Base-by-base conservation (phyloP, 306 rosid genomes). In the Crotalaria pallida region DNA sequence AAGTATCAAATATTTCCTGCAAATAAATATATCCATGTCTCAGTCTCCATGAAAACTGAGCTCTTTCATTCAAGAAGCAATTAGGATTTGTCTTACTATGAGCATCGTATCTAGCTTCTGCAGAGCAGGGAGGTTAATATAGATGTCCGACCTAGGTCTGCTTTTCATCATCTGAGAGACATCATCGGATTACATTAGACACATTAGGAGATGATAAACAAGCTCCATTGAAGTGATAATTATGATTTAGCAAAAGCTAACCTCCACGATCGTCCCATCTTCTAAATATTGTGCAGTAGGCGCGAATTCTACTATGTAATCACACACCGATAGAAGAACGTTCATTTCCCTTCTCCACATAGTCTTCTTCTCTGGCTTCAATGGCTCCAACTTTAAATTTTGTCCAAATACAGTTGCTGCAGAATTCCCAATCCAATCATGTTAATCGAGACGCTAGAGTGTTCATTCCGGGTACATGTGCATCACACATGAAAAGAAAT, bases 331-430 rank as follows among this genome's bases (percentile, higher is more conserved):
- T 49, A 94, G 52, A 55, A 94, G 89, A 63, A 96, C 91, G 52
- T 79, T 78, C 99, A 94, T 91, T 78, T 94, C 99, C 80, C 97
- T 94, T 81, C 78, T 94, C 99, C 99, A 94, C 92, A 88, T 77
- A 26, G 87, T 88, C 76, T 89, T 94, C 85, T 94, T 94, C 80
- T 91, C 97, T 1, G 86, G 72, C 34, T 84, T 85, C 80, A 91
- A 48, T 4, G 99, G 99, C 84, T 87, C 99, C 75, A 94, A 56
- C 84, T 89, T 91, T 71, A 89, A 80, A 74, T 78, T 91, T 66
- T 88, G 97, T n/a, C 99, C 97, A 66, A 94, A 94, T 51, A 89
- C 83, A n/a, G 97, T 91, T 21, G 99, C 99, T 94, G 80, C 53
- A 75, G n/a, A 13, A 44, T 71, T 43, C 52, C 47, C 38, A 82